Conservation (phyloP, 2,329 filamentous ascomycete species). For the Penicillium italicum region DNA sequence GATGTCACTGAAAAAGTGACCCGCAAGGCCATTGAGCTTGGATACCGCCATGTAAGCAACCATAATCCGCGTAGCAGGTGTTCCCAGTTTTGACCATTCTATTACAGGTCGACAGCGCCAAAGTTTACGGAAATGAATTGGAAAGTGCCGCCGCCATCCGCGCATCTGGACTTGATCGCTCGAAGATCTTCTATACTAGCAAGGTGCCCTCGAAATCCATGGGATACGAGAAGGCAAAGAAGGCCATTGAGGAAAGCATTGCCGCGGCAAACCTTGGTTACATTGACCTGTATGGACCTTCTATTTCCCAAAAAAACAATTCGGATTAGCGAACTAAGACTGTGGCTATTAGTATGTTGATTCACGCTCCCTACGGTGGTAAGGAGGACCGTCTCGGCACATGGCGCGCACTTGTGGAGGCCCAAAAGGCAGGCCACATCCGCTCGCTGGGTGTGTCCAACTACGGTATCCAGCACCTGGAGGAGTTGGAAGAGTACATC, state of each 20-base stretch:
- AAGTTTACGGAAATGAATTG: slow-evolving; percentile 56
- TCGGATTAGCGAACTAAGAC: background rate
- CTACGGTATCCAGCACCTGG: slow-evolving; percentile 39
- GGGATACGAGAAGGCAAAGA: slow-evolving; percentile 63
- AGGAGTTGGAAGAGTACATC: slow-evolving; percentile 42
- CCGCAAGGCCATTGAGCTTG: slow-evolving; percentile 52
- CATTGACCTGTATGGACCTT: slow-evolving; percentile 56
- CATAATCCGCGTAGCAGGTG: background rate
- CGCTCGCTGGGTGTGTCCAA: slow-evolving; percentile 43
- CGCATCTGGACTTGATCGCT: slow-evolving; percentile 51
- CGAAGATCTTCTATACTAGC: slow-evolving; percentile 60
- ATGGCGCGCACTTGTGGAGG: slow-evolving; percentile 42
- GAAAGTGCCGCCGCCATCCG: slow-evolving; percentile 53
- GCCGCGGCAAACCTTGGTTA: slow-evolving; percentile 61
- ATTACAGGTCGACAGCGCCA: slow-evolving; percentile 54
- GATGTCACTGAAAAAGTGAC: slow-evolving; percentile 57
- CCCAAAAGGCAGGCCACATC: slow-evolving; percentile 38
- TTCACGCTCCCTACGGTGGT: slow-evolving; percentile 41
- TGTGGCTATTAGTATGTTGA: slow-evolving; percentile 30
- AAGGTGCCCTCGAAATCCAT: slow-evolving; percentile 54
- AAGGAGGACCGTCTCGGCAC: slow-evolving; percentile 38
- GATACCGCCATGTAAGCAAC: slow-evolving; percentile 54
- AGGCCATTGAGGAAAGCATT: slow-evolving; percentile 62
- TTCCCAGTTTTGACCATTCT: background rate
- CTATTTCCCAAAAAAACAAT: background rate